Base-by-base conservation (phyloP, 1,284 basidiomycete genomes). In the Marasmius sp. region DNA sequence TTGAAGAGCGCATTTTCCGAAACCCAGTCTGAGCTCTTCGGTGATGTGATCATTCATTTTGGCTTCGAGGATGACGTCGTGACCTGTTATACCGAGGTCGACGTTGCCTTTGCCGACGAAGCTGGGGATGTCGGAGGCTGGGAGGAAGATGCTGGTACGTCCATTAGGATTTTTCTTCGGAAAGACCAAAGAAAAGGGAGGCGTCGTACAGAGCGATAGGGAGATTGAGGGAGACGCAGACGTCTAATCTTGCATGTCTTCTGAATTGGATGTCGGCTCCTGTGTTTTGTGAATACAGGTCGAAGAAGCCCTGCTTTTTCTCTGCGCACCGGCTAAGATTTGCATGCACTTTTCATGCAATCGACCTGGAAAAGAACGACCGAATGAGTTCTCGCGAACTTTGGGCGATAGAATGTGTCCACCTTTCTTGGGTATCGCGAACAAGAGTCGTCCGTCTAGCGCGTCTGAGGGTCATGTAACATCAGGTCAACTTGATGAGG, bases 341-440 rank as follows among this genome's bases (percentile, higher is more conserved):
- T 92, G 86, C 47, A 98, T 68, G 68, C 95, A 97, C 79, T 96
- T 97, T 63, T 98, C 96, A 72, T 98, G 87, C 64, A 99, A 81
- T 67, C 97, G 84, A 62, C 94, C 94, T 94, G 41, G 57, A 65
- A 59, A 41, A 58, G 58, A 43, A 60, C 52, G 47, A 43, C 57
- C 50, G 50, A 54, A 48, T 59, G 41, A 50, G 51, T 56, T 18
- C 7, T 27, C 37, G 22, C 20, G 14, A 47, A 57, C n/a, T 18
- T 57, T 47, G 11, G 12, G 5, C 9, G 48, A 37, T 37, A 18
- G 16, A 22, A 57, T 36, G 47, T 11, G 41, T 41, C 39, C 63
- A 91, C 96, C 97, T 86, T 99, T 99, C 81, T 99, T 99, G 1
- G 97, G 97, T 69, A 99, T 94, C 6, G 97, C 97, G 71, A 99